Evolutionary conservation across 2,329 filamentous ascomycete genomes (phyloP).

Genomic region (Aspergillus puulaauensis): DNA sequence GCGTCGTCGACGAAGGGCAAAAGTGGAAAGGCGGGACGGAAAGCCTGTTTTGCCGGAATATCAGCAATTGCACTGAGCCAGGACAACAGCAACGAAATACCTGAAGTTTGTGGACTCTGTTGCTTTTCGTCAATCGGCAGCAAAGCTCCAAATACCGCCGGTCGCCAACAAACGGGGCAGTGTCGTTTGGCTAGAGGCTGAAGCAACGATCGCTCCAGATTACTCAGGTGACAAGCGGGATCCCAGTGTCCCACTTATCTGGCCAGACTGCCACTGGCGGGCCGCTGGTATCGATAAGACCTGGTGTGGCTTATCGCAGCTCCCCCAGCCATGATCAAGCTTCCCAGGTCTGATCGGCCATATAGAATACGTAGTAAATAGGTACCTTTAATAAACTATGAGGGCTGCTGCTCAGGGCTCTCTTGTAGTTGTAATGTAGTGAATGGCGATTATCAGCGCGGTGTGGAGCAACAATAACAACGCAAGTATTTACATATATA

Average conservation of each 20-base stretch:
- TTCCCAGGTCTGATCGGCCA: too few species aligned
- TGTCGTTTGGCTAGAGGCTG: constrained; percentile 8
- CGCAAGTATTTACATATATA: too few species aligned
- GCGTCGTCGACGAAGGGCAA: constrained; percentile 14
- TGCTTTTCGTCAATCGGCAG: neutral
- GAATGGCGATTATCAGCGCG: too few species aligned
- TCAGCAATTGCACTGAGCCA: constrained; percentile 19
- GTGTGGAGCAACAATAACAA: too few species aligned
- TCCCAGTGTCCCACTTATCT: neutral
- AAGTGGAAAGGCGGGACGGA: constrained; percentile 16
- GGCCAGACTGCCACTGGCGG: constrained; percentile 5
- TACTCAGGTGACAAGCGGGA: constrained; percentile 19
- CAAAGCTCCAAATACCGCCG: neutral
- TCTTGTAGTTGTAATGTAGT: too few species aligned
- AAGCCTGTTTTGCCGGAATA: constrained; percentile 8
- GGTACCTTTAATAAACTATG: too few species aligned
- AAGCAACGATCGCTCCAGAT: constrained; percentile 6
- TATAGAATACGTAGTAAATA: too few species aligned
- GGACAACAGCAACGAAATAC: neutral
- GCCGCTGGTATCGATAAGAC: constrained; percentile 18
- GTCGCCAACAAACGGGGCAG: constrained; percentile 9
- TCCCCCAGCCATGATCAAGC: neutral
- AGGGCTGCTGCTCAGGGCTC: too few species aligned
- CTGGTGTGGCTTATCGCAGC: constrained; percentile 1
- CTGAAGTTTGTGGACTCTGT: neutral